Percentiles rank a stretch among this genome's conserved stretches.
These are phyloP conservation scores for Fraxinus albicans DNA, from an alignment of 305 asterid genomes.

Conservation along the genomic window DNA sequence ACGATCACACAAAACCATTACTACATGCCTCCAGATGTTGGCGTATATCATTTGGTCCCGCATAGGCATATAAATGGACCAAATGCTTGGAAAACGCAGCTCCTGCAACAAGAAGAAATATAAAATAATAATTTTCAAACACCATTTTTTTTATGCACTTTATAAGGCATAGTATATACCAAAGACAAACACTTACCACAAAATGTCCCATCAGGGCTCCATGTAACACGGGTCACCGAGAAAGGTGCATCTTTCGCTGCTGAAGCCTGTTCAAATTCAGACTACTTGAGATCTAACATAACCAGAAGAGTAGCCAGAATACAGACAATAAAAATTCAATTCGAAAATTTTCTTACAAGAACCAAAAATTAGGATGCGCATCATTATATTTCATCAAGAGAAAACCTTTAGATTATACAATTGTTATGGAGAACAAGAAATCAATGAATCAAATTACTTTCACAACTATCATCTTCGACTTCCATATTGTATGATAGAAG, in stretches of 20 bases:
- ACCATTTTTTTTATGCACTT: slow-evolving; percentile 1
- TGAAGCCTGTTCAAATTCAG: slow-evolving; percentile 65
- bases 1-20: slow-evolving; percentile 8
- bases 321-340: neutral
- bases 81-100: slow-evolving; percentile 80
- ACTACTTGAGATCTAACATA: slow-evolving; percentile 22
- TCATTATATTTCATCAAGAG: slow-evolving; percentile 8
- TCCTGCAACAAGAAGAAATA: slow-evolving; percentile 53
- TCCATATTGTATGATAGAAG: neutral
- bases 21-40: slow-evolving; percentile 65
- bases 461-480: slow-evolving; percentile 9
- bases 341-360: neutral
- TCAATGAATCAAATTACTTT: slow-evolving; percentile 12
- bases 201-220: slow-evolving; percentile 85
- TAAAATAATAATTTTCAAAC: slow-evolving; percentile 11
- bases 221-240: slow-evolving; percentile 70
- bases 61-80: slow-evolving; percentile 63
- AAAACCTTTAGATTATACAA: slow-evolving; percentile 9
- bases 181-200: slow-evolving; percentile 50
- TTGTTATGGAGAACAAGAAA: slow-evolving; percentile 11
- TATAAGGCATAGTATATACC: slow-evolving; percentile 6
- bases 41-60: slow-evolving; percentile 64
- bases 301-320: neutral
- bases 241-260: slow-evolving; percentile 76
- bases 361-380: neutral